Base-by-base conservation (phyloP, 768 basidiomycete species). In the Kwoniella pini region DNA sequence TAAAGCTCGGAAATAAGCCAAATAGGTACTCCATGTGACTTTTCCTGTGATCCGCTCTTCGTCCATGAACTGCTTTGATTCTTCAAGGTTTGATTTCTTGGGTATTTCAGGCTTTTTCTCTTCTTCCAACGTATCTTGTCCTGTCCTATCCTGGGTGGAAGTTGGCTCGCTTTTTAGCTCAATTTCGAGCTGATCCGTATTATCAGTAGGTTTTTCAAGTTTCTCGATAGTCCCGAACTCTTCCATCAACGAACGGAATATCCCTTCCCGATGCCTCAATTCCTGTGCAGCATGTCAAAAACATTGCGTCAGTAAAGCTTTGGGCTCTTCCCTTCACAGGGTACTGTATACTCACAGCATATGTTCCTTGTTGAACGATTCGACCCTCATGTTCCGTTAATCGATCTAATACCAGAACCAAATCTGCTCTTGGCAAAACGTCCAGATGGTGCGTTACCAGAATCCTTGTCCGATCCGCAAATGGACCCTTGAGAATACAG, bases 331-430 rank as follows among this genome's bases (percentile, higher is more conserved):
- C n/a, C n/a, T n/a, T n/a, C n/a, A n/a, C n/a, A n/a, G n/a, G n/a
- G n/a, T n/a, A n/a, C n/a, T n/a, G 33, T 15, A 36, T 7, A 52
- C 74, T 45, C 21, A 76, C 75, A n/a, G 79, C 61, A 65, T 84
- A 88, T 0, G 86, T 83, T 3, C 88, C 87, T 68, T 86, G 80
- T 72, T 88, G 88, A 3, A 81, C 81, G 54, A 89, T 84, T 13
- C 67, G 49, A 2, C 77, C 79, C 6, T 64, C 51, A 13, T 61
- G 49, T 11, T 57, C 46, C 4, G 46, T 42, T 24, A 55, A 45
- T 21, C 70, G 46, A 21, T 79, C 74, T 67, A 79, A 68, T 7
- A 78, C 69, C 10, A 79, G 36, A 17, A 79, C 62, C 24, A 68
- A 31, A 51, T 79, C 79, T 1, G 79, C 75, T 19, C 60, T 54